Evolutionary conservation across 148 eudicot species (phyloP), one percentile per base, ranked within the genome.

Genomic region (Cornus kousa): DNA sequence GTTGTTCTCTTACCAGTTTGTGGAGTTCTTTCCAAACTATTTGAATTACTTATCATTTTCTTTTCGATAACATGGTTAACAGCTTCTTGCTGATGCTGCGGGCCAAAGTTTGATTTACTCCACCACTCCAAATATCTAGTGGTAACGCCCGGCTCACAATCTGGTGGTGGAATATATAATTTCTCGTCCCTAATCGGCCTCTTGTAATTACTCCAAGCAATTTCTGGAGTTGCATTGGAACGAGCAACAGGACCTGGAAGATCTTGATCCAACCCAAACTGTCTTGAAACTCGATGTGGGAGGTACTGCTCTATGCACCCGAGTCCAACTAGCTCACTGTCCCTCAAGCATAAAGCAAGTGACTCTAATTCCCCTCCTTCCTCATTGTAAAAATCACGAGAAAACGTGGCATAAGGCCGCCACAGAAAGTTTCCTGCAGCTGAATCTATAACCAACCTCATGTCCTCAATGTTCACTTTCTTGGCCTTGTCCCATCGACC

Each of bases 221-320:
- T 22, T 24, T 50, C 37, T 5, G 46, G 33, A 71, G n/a, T n/a
- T 11, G 22, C 65, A 71, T 81, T 71, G 35, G 39, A 55, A 22
- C 80, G 64, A 22, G n/a, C 39, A 5, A 83, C 80, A 46, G 2
- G 5, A 11, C 22, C 64, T 14, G 79, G 78, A 35, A 76, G 6
- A 71, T 81, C 80, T 67, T 81, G 83, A 70, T 81, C 83, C 2
- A 75, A 37, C n/a, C 83, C 83, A 50, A 81, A 81, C 31, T 81
- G 83, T 80, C 71, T 71, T 6, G 83, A 76, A 5, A 81, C 84
- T 53, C 84, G 60, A 39, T 82, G 80, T 3, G 84, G 84, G 0
- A 53, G 73, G 77, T 82, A 35, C 37, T 35, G 37, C 37, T 8
- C 28, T 28, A 28, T 28, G 1, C 28, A 28, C 28, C 28, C 28